Percentiles rank a stretch among this genome's conserved stretches.
Conservation (phyloP, 2,329 filamentous ascomycete genomes). For the Hypoxylon sp. region DNA sequence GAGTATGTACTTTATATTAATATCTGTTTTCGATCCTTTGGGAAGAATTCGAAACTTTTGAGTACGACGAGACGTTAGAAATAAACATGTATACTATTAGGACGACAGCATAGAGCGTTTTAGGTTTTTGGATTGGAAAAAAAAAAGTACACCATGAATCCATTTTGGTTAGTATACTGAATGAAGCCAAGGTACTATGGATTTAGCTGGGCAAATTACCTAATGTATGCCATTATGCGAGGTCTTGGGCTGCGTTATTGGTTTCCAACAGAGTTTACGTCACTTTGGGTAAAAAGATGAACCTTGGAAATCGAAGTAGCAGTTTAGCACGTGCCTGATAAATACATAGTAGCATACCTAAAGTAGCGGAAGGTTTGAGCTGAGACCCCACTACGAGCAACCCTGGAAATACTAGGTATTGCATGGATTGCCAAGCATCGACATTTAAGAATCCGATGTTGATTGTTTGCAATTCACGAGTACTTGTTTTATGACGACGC, state of each 20-base stretch:
- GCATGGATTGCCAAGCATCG: constrained; percentile 31
- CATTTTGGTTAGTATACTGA: background rate
- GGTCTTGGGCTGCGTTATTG: constrained; percentile 7
- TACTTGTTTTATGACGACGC: background rate
- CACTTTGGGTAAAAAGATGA: constrained; percentile 17
- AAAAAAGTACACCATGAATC: background rate
- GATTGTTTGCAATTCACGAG: constrained; percentile 1
- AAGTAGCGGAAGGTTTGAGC: background rate
- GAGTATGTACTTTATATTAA: background rate
- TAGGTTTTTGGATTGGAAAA: background rate
- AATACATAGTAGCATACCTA: background rate
- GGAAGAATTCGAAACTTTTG: background rate
- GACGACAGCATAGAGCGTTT: background rate
- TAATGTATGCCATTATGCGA: constrained; percentile 14
- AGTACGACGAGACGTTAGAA: background rate
- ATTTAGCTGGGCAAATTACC: background rate
- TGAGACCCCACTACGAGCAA: constrained; percentile 26
- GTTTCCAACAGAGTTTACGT: constrained; percentile 33
- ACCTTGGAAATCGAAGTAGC: constrained; percentile 16
- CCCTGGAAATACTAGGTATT: constrained; percentile 11
- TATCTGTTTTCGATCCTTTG: background rate
- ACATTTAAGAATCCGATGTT: constrained; percentile 8
- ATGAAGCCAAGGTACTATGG: constrained; percentile 3
- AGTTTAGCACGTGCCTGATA: constrained; percentile 33
- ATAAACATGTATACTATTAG: background rate